Evolutionary conservation across 768 basidiomycete species (phyloP), one percentile per base, ranked within the genome.

Genomic region (Amanita fuliginea): DNA sequence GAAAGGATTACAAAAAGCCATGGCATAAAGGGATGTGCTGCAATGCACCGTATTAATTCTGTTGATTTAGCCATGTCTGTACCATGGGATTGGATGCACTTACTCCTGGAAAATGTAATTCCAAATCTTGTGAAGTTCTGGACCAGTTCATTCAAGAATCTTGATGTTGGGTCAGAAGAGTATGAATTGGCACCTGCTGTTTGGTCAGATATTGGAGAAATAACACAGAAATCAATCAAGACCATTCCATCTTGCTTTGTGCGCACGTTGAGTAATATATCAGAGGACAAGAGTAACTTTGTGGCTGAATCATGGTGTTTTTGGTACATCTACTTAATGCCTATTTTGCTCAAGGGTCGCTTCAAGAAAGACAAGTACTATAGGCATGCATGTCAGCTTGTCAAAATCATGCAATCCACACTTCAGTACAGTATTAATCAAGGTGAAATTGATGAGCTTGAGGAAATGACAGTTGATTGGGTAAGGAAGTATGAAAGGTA

Each of bases 71-170:
- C 59, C 3, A 65, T 56, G 42, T 18, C 59, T 21, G 63, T 68
- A 14, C 68, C 68, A 0, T 64, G 64, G 49, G 70, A 73, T 46
- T 67, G 71, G 57, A 72, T 74, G 65, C 72, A 75, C 42, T 58
- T 70, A 0, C 53, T 72, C 35, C 65, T 56, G 42, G 69, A 72
- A 49, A 73, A 73, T 48, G 42, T 70, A 3, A 52, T 68, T 16
- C 56, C 51, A 13, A 67, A 63, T 39, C 57, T 75, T 1, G 52
- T 71, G 14, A 14, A 48, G 0, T 53, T 71, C 0, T 74, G 70
- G 69, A 68, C 65, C 0, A 67, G 66, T 0, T 42, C 55, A 1
- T 70, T 56, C 57, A 70, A 69, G 46, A 60, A 53, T 6, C 51
- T 65, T 1, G 46, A 51, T 46, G 24, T 9, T 32, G 28, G 60